These are phyloP conservation scores for Pseudohyphozyma bogoriensis DNA, from an alignment of 768 basidiomycete genomes.

Conservation along the genomic window DNA sequence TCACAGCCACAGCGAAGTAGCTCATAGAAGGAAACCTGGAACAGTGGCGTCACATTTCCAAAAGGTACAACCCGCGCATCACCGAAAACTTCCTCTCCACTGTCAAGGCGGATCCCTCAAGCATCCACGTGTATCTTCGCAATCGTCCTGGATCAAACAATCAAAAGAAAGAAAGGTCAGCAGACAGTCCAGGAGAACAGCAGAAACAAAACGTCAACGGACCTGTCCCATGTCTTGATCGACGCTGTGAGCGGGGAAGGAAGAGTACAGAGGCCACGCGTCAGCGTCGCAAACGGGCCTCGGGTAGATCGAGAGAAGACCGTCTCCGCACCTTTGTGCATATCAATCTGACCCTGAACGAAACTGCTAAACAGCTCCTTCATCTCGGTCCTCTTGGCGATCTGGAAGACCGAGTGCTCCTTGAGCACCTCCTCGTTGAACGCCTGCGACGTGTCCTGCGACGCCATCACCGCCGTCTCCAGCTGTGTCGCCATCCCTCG, in stretches of 20 bases:
- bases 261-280: no score
- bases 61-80: no score
- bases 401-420: constrained; percentile 83
- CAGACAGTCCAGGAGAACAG: not conserved
- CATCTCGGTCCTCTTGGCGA: constrained; percentile 89
- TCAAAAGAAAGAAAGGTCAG: not conserved
- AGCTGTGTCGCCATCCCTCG: not conserved
- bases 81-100: no score
- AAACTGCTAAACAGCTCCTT: constrained; percentile 82
- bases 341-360: constrained; percentile 90
- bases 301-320: no score
- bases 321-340: constrained; percentile 45
- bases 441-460: constrained; percentile 46
- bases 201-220: not conserved
- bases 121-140: no score
- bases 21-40: no score
- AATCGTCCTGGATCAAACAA: no score
- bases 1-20: no score
- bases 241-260: no score
- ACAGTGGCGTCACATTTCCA: no score
- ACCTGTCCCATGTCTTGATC: not conserved
- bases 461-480: not conserved
- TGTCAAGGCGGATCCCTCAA: no score
- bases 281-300: no score
- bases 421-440: constrained; percentile 90